These are phyloP conservation scores for Tilletia setariae DNA, from an alignment of 1,284 basidiomycete species.

Conservation along the genomic window DNA sequence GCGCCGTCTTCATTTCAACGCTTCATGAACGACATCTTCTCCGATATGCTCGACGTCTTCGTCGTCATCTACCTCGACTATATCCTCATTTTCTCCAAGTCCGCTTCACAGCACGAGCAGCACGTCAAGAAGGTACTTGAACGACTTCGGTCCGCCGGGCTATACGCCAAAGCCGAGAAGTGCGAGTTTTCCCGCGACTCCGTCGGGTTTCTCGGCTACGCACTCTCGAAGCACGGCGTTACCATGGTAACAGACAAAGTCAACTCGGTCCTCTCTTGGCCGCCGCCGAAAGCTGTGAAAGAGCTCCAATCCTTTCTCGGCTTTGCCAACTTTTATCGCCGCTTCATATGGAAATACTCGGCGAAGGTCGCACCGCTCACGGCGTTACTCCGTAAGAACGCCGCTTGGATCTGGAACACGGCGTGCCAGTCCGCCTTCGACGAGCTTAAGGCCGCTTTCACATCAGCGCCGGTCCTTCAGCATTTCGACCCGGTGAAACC, in stretches of 20 bases:
- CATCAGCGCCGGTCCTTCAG: slow-evolving; percentile 50
- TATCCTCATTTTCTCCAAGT: too few species aligned
- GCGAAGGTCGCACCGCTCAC: slow-evolving; percentile 53
- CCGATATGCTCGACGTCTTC: too few species aligned
- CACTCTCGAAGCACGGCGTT: too few species aligned
- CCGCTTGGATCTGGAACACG: slow-evolving; percentile 31
- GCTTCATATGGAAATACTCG: too few species aligned
- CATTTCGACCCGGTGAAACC: too few species aligned
- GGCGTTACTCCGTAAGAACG: slow-evolving; percentile 19
- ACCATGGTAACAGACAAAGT: slow-evolving; percentile 58
- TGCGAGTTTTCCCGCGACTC: slow-evolving; percentile 21
- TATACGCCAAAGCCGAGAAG: too few species aligned
- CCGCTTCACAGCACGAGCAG: too few species aligned
- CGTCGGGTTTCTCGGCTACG: slow-evolving; percentile 58
- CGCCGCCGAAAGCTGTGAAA: slow-evolving; percentile 47
- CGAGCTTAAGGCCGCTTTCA: slow-evolving; percentile 52
- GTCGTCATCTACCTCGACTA: too few species aligned
- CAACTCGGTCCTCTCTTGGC: slow-evolving; percentile 55
- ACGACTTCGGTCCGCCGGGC: too few species aligned
- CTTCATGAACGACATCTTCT: too few species aligned
- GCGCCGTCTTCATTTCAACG: too few species aligned
- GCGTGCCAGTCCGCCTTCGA: slow-evolving; percentile 54
- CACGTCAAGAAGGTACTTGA: too few species aligned
- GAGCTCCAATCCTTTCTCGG: slow-evolving; percentile 50
- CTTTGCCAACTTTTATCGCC: slow-evolving; percentile 57